Conservation (phyloP, 2,329 filamentous ascomycete species). For the Podosphaera leucotricha region DNA sequence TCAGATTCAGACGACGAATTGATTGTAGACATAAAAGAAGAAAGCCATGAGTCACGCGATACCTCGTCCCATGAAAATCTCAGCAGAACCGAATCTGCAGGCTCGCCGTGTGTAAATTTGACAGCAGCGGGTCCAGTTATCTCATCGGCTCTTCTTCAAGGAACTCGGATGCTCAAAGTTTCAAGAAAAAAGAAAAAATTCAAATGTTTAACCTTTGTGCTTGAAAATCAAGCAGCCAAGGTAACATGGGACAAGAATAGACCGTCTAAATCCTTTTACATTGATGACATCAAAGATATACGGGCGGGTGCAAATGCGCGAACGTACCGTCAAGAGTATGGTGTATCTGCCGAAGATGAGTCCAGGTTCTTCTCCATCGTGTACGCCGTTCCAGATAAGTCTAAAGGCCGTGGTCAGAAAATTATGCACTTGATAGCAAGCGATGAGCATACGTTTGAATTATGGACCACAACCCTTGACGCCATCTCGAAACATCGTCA, state of each 20-base stretch:
- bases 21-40: constrained; percentile 24
- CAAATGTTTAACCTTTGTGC: constrained; percentile 45
- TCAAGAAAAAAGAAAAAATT: constrained; percentile 58
- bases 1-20: constrained; percentile 35
- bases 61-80: constrained; percentile 26
- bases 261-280: constrained; percentile 65
- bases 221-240: constrained; percentile 66
- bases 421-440: constrained; percentile 72
- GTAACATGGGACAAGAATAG: constrained; percentile 68
- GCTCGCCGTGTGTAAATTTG: constrained; percentile 18
- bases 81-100: constrained; percentile 24
- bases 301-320: constrained; percentile 61
- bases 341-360: constrained; percentile 42
- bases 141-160: constrained; percentile 52
- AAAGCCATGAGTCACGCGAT: constrained; percentile 18
- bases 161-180: constrained; percentile 58
- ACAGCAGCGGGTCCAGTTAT: constrained; percentile 42
- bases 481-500: constrained; percentile 68
- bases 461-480: constrained; percentile 70
- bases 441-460: constrained; percentile 42
- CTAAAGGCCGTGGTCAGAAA: constrained; percentile 47
- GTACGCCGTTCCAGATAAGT: constrained; percentile 55
- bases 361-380: constrained; percentile 73
- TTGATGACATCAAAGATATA: constrained; percentile 88
- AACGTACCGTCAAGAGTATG: constrained; percentile 72